Conservation (phyloP, 306 rosid species). For the Acacia crassicarpa region DNA sequence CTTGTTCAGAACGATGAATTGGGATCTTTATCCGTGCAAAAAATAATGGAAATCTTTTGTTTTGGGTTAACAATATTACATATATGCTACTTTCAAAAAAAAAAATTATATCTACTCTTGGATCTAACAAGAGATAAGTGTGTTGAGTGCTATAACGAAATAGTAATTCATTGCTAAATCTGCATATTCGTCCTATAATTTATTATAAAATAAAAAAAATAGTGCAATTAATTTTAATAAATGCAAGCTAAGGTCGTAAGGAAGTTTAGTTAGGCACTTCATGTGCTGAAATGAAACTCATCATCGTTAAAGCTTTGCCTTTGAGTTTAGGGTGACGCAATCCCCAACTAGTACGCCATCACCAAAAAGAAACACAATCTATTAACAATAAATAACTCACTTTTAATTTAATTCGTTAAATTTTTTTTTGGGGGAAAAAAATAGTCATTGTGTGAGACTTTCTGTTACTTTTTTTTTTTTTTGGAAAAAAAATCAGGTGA, state of each 20-base stretch:
- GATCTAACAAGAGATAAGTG: too few species aligned
- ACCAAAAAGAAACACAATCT: background rate
- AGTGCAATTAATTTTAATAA: background rate
- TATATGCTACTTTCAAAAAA: too few species aligned
- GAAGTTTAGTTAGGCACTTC: background rate
- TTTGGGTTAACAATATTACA: too few species aligned
- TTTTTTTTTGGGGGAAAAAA: too few species aligned
- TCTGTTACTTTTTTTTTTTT: background rate
- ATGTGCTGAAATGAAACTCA: background rate
- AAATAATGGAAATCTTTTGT: too few species aligned
- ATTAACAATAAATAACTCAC: background rate
- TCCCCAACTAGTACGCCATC: background rate
- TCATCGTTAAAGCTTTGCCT: background rate
- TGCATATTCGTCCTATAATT: too few species aligned
- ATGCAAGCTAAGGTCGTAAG: background rate
- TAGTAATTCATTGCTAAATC: too few species aligned
- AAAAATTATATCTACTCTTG: too few species aligned
- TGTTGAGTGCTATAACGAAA: too few species aligned
- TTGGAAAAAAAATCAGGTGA: background rate
- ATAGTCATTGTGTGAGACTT: background rate
- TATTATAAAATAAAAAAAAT: background rate
- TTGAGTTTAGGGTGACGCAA: conserved; percentile 24
- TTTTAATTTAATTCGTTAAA: background rate
- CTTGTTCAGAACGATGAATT: too few species aligned
- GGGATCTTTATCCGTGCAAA: too few species aligned